Evolutionary conservation across 805 yeast species (phyloP), one percentile per base, ranked within the genome.

Genomic region (Wickerhamiella lipophila): DNA sequence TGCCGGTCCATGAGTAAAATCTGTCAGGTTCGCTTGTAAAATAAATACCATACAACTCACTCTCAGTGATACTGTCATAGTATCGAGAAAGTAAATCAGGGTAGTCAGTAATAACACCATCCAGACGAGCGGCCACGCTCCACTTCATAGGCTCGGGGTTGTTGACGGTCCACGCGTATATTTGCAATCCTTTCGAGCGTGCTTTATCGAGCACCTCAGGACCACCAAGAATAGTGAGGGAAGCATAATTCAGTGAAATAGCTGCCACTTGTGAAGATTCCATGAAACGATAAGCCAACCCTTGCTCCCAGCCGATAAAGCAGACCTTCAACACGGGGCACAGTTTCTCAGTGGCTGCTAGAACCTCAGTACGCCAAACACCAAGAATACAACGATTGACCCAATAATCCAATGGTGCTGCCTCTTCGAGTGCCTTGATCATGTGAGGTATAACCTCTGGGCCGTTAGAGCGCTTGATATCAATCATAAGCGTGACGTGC

Each of bases 151-250:
- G 59, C 19, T 58, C 61, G 18, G 60, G 57, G 4, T 61, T 47
- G 49, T 77, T 77, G 15, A 75, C 65, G 1, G 81, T 77, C 82
- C 82, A 77, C 2, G 72, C 56, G 51, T 68, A 75, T 3, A 72
- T 60, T 9, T 65, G 64, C 25, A 70, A 64, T 32, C 64, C 61
- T 18, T 64, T 54, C 12, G 56, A 53, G 22, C 58, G 52, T 15
- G 71, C 58, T 7, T 60, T 53, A 1, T 63, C 64, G n/a, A 68
- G 56, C 46, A 65, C 53, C 50, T 51, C 50, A 52, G 58, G 53
- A 60, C 75, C 59, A 52, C 68, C 54, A 48, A 55, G 3, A 65
- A 69, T 76, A 73, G 69, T 59, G 75, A 71, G 58, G 71, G 68
- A 58, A 26, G 57, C 50, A 25, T 56, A 58, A 35, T 52, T 70